Percentiles rank a stretch among this genome's conserved stretches.
Evolutionary conservation across 2,329 filamentous ascomycete genomes (phyloP).

Genomic region (Aspergillus japonicus): DNA sequence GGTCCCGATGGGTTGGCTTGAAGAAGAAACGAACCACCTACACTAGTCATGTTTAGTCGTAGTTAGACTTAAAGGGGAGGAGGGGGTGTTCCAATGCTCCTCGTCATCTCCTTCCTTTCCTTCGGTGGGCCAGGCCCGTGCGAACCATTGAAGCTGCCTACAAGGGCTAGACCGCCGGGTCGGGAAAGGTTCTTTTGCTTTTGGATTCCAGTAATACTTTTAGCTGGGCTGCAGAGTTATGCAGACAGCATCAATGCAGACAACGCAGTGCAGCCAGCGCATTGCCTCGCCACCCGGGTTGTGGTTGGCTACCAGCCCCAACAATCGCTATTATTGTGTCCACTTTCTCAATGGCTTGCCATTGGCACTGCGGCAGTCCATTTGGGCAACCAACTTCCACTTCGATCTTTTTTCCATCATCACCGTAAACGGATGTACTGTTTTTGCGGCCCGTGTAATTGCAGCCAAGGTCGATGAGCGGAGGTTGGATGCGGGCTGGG

Average conservation of each 20-base stretch:
- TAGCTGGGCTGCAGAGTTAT: not conserved
- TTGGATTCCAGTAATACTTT: not conserved
- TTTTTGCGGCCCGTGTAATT: no score
- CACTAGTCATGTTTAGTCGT: no score
- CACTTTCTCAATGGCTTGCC: no score
- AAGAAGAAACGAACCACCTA: not conserved
- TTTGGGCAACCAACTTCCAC: no score
- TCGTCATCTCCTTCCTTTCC: not conserved
- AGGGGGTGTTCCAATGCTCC: not conserved
- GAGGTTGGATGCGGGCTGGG: not conserved
- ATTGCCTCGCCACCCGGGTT: not conserved
- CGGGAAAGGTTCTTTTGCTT: not conserved
- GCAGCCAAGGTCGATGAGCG: not conserved
- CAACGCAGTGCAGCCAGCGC: not conserved
- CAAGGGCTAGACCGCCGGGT: not conserved
- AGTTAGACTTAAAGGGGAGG: not conserved
- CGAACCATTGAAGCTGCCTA: not conserved
- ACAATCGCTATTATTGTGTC: no score
- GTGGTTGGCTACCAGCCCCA: not conserved
- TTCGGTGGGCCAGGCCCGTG: conserved; percentile 2
- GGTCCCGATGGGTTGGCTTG: not conserved
- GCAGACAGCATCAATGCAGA: no score
- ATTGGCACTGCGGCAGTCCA: no score
- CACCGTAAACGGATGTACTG: no score
- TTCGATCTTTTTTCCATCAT: no score